Evolutionary conservation across 129 eudicot genomes (phyloP), one percentile per base, ranked within the genome.

Genomic region (Daucus carota): DNA sequence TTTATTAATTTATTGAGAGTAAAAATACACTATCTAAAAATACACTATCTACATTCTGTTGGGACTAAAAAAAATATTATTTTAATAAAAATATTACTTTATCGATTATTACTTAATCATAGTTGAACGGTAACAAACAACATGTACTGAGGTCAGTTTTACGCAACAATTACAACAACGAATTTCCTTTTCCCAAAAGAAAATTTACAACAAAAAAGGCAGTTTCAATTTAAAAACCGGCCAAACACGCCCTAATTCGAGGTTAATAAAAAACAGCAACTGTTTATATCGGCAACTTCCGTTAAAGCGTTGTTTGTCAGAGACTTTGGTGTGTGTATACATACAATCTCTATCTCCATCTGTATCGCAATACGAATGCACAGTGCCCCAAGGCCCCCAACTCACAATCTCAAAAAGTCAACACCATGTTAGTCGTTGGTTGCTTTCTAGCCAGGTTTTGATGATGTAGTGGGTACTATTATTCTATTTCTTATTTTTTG

Each of bases 391-490:
- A 20, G n/a, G 45, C 29, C n/a, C 50, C 34, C 48, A 70, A 42
- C 74, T 41, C 34, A 57, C 65, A 20, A 20, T 4, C 48, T 9
- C 50, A 63, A 63, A 71, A 43, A 70, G 75, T 72, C 75, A 43
- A 72, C 75, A 28, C n/a, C 52, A 42, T 75, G 40, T 22, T 70
- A 48, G 78, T 75, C 28, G 26, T 60, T 14, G 78, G 26, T 60
- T 14, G 78, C 70, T 75, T 60, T 75, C 28, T 38, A 40, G 71
- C 54, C 71, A 38, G 71, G 26, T 59, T 75, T 43, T 43, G 75
- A 38, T 72, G 75, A 72, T 14, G 70, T 75, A 57, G 71, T 75
- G 78, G 72, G 20, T 54, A n/a, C n/a, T n/a, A 43, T 72, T 72
- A 72, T 42, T 42, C 32, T 31, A 34, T 67, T 18, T 32, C 11